phyloP scores from a whole-genome alignment of 2,329 filamentous ascomycete species.

The Dothideomycetes sp. region DNA sequence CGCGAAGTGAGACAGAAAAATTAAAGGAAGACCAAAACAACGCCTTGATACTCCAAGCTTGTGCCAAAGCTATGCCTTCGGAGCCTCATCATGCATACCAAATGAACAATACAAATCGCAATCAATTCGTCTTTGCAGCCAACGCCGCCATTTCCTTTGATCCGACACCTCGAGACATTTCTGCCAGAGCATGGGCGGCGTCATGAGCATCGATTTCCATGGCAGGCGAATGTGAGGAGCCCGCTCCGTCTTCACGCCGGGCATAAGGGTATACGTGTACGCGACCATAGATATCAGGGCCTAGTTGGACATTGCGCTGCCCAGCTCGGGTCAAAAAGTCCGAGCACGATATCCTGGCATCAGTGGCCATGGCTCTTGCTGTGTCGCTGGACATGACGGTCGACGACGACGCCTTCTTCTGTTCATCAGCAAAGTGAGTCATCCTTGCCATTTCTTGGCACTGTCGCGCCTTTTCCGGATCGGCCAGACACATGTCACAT shows the following conservation, averaged over 20 bases:
- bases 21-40: no score
- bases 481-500: conserved; percentile 11
- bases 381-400: no score
- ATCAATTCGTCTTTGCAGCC: no score
- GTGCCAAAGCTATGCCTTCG: no score
- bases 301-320: conserved; percentile 4
- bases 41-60: no score
- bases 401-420: neutral
- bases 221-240: conserved; percentile 7
- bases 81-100: no score
- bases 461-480: conserved; percentile 11
- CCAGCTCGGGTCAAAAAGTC: conserved; percentile 10
- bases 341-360: conserved; percentile 9
- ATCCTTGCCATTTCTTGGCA: conserved; percentile 10
- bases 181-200: conserved; percentile 11
- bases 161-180: neutral
- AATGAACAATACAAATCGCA: no score
- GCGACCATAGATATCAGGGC: conserved; percentile 2
- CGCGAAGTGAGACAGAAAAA: no score
- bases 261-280: conserved; percentile 9
- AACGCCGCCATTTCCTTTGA: no score
- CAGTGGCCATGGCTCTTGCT: no score
- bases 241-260: conserved; percentile 1
- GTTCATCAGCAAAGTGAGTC: conserved; percentile 4
- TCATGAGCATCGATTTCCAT: conserved; percentile 12